phyloP scores from a whole-genome alignment of 257 asterid genomes.

The Solanum bulbocastanum region DNA sequence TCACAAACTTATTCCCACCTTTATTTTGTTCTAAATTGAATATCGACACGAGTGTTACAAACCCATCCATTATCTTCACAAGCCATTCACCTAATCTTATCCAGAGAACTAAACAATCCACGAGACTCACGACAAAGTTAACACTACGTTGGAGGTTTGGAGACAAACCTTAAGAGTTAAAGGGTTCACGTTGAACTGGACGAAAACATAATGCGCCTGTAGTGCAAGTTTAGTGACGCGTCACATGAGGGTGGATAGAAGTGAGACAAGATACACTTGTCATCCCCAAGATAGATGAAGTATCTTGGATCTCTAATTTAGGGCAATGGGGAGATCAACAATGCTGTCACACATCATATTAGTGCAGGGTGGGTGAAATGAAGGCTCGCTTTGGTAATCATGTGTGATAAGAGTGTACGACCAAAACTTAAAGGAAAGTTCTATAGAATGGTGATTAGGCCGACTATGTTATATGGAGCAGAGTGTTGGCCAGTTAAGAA shows the following conservation, averaged over 20 bases:
- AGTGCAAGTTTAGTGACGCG: not conserved
- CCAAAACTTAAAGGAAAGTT: not conserved
- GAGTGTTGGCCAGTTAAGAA: not conserved
- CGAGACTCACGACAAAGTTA: not conserved
- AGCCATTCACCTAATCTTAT: not conserved
- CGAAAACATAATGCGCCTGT: not conserved
- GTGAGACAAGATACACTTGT: not conserved
- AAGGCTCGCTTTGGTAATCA: not conserved
- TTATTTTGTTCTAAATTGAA: not conserved
- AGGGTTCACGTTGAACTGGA: not conserved
- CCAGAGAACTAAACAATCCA: not conserved
- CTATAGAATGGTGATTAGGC: not conserved
- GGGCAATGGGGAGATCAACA: not conserved
- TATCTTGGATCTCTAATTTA: not conserved
- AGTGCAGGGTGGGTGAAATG: not conserved
- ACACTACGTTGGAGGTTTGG: not conserved
- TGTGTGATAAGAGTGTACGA: not conserved
- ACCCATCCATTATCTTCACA: not conserved
- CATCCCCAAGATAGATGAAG: not conserved
- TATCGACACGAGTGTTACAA: not conserved
- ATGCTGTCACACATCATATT: not conserved
- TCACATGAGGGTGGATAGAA: not conserved
- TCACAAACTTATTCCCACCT: not conserved
- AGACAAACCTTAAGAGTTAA: not conserved
- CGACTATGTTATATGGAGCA: not conserved